Percentiles rank a stretch among this genome's conserved stretches.
phyloP scores from a whole-genome alignment of 768 basidiomycete genomes.

The Nevesoporus exiguus region DNA sequence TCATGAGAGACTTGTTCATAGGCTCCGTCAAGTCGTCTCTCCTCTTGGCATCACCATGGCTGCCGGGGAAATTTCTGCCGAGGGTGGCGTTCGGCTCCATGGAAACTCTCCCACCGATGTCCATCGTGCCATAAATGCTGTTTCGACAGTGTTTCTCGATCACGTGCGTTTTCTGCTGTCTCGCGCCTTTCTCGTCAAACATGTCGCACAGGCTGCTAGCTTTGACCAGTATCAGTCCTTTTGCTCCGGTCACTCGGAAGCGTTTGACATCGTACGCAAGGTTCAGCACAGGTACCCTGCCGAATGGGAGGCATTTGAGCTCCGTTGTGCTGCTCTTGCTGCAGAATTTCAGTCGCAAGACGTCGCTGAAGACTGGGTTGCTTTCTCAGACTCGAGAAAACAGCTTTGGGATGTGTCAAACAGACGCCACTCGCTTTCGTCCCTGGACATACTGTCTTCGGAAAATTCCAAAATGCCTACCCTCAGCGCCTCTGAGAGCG shows the following conservation, averaged over 20 bases:
- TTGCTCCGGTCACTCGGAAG: conserved; percentile 84
- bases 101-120: conserved; percentile 38
- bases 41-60: conserved; percentile 50
- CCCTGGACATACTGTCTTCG: conserved; percentile 43
- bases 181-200: not conserved
- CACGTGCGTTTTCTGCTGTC: conserved; percentile 39
- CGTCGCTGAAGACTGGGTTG: conserved; percentile 1
- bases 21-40: conserved; percentile 47
- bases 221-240: conserved; percentile 83
- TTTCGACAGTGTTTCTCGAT: conserved; percentile 55
- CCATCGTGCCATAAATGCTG: conserved; percentile 32
- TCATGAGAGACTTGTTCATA: conserved; percentile 63
- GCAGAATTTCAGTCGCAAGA: conserved; percentile 31
- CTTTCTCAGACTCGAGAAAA: conserved; percentile 6
- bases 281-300: conserved; percentile 57
- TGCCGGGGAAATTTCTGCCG: conserved; percentile 18
- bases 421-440: conserved; percentile 46
- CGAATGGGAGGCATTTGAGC: conserved; percentile 86
- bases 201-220: conserved; percentile 52
- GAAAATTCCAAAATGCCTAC: conserved; percentile 32
- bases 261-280: conserved; percentile 67
- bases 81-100: not conserved
- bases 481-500: conserved; percentile 29
- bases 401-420: conserved; percentile 34
- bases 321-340: conserved; percentile 61